These are phyloP conservation scores for Fagopyrum tataricum DNA, from an alignment of 148 eudicot genomes.

Conservation along the genomic window DNA sequence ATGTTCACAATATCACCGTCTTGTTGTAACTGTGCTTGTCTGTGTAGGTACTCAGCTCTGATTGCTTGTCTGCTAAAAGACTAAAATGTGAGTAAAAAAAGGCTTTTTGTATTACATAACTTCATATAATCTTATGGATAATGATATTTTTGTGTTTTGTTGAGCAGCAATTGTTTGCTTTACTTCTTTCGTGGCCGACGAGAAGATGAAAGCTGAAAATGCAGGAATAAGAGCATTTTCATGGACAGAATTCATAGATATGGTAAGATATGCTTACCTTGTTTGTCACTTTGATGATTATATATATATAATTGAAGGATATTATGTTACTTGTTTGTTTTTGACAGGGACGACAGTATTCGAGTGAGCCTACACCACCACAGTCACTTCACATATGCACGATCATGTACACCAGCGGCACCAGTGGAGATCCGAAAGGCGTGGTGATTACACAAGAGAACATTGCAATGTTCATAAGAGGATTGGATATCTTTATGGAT, in stretches of 20 bases:
- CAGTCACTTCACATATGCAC: conserved; percentile 59
- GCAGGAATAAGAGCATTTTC: conserved; percentile 49
- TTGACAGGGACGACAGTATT: conserved; percentile 58
- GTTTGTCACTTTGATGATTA: neutral
- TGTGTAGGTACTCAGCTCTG: conserved; percentile 45
- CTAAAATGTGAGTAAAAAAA: conserved; percentile 55
- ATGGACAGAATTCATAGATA: conserved; percentile 59
- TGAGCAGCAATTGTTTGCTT: conserved; percentile 73
- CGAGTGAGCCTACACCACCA: conserved; percentile 52
- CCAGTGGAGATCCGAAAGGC: conserved; percentile 98
- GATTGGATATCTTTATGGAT: conserved; percentile 74
- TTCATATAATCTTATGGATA: neutral
- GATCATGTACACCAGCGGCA: conserved; percentile 97
- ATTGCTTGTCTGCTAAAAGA: conserved; percentile 52
- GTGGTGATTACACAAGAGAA: conserved; percentile 90
- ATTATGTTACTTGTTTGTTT: neutral
- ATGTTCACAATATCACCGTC: neutral
- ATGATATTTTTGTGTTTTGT: neutral
- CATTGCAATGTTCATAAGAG: conserved; percentile 39
- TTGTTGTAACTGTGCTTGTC: neutral
- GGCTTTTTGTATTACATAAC: neutral
- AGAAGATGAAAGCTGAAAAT: conserved; percentile 40
- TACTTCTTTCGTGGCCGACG: conserved; percentile 49
- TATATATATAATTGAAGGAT: no score
- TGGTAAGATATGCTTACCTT: conserved; percentile 28